phyloP scores from a whole-genome alignment of 164 flowering plant genomes.

The Tetracentron sinense region DNA sequence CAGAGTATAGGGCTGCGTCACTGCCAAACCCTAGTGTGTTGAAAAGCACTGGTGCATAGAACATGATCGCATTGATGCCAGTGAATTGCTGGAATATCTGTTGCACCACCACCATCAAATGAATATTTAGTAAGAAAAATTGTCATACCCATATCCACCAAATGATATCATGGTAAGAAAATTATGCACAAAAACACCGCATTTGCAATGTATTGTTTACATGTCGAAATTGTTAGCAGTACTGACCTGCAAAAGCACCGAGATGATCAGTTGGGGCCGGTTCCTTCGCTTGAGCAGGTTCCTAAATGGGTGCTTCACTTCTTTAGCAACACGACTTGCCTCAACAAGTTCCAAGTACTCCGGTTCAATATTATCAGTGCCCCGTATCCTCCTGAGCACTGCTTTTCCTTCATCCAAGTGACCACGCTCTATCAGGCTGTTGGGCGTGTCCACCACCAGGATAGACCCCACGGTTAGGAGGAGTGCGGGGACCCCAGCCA shows the following conservation, averaged over 20 bases:
- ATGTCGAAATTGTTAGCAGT: not conserved
- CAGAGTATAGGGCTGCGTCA: conserved; percentile 76
- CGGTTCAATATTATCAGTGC: conserved; percentile 74
- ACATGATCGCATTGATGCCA: conserved; percentile 97
- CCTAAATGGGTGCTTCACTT: conserved; percentile 80
- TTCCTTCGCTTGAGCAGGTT: conserved; percentile 65
- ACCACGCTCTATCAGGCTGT: conserved; percentile 89
- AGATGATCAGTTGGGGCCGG: conserved; percentile 62
- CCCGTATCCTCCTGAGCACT: conserved; percentile 70
- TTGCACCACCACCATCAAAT: not conserved
- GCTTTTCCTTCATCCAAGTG: conserved; percentile 67
- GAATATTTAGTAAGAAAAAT: not conserved
- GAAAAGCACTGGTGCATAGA: conserved; percentile 86
- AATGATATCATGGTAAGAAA: too few species aligned
- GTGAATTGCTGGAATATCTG: conserved; percentile 95
- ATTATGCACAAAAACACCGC: not conserved
- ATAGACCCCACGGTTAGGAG: conserved; percentile 72
- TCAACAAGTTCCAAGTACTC: conserved; percentile 78
- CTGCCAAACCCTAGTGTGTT: conserved; percentile 66
- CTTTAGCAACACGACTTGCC: conserved; percentile 73
- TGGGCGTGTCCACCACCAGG: conserved; percentile 83
- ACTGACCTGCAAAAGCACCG: conserved; percentile 51
- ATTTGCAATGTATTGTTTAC: not conserved
- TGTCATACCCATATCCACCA: not conserved
- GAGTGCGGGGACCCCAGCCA: conserved; percentile 79